Percentiles rank a stretch among this genome's conserved stretches.
Evolutionary conservation across 2,329 filamentous ascomycete species (phyloP).

Genomic region (Pestalotiopsis sp.): DNA sequence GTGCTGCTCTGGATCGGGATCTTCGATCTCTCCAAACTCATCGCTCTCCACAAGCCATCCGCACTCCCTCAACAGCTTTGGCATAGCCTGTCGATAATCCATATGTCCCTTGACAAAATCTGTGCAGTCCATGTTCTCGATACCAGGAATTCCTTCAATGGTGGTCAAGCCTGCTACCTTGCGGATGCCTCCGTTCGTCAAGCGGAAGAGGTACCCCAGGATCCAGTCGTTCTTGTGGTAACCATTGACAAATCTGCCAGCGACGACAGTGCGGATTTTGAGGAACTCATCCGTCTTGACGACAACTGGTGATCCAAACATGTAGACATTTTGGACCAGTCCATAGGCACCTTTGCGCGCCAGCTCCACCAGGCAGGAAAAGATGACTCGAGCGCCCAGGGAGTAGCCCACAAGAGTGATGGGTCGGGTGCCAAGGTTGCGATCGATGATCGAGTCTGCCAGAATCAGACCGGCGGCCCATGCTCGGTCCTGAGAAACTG

Average conservation of each 20-base stretch:
- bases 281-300: slow-evolving; percentile 90
- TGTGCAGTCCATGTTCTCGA: slow-evolving; percentile 91
- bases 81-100: slow-evolving; percentile 95
- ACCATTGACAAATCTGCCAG: slow-evolving; percentile 92
- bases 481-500: slow-evolving; percentile 90
- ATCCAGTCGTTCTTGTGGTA: slow-evolving; percentile 98
- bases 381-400: slow-evolving; percentile 88
- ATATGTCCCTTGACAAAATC: slow-evolving; percentile 89
- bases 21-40: slow-evolving; percentile 95
- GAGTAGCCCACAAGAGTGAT: slow-evolving; percentile 96
- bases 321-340: slow-evolving; percentile 90
- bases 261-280: slow-evolving; percentile 78
- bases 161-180: slow-evolving; percentile 81
- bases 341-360: slow-evolving; percentile 82
- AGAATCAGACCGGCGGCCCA: slow-evolving; percentile 88
- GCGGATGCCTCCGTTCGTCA: slow-evolving; percentile 90
- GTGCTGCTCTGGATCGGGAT: slow-evolving; percentile 95
- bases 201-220: slow-evolving; percentile 89
- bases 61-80: slow-evolving; percentile 79
- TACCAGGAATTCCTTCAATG: slow-evolving; percentile 73
- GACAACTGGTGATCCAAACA: slow-evolving; percentile 91
- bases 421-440: slow-evolving; percentile 87
- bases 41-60: slow-evolving; percentile 92
- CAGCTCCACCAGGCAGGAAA: slow-evolving; percentile 86
- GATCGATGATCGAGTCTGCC: slow-evolving; percentile 89